phyloP scores from a whole-genome alignment of 805 yeast genomes.

The Cyberlindnera mississippiensis region DNA sequence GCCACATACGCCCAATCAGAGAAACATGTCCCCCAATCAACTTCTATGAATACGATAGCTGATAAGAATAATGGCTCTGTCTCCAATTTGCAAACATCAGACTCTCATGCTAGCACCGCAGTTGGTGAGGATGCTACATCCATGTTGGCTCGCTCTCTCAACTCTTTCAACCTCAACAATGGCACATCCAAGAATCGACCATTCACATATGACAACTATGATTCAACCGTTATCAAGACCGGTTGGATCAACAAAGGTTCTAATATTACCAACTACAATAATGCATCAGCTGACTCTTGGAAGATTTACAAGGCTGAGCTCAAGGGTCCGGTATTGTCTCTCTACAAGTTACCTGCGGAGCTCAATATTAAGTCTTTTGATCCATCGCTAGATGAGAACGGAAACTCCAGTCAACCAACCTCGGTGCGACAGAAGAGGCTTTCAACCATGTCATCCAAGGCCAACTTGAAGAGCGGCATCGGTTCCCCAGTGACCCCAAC shows the following conservation, averaged over 20 bases:
- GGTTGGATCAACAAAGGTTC: conserved; percentile 59
- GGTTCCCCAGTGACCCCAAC: conserved; percentile 15
- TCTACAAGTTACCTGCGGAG: conserved; percentile 56
- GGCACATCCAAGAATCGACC: conserved; percentile 16
- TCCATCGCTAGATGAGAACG: conserved; percentile 18
- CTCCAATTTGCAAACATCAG: not conserved
- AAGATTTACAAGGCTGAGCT: conserved; percentile 60
- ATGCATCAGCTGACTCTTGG: conserved; percentile 27
- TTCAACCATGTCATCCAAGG: conserved; percentile 23
- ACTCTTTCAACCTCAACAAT: conserved; percentile 12
- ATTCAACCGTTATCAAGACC: conserved; percentile 39
- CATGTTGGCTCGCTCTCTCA: conserved; percentile 11
- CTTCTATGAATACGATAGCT: conserved; percentile 8
- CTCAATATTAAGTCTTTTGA: conserved; percentile 42
- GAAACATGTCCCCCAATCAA: not conserved
- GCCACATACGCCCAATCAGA: conserved; percentile 6
- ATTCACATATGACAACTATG: conserved; percentile 33
- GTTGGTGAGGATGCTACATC: conserved; percentile 8
- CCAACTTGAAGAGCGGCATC: conserved; percentile 17
- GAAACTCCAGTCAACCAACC: conserved; percentile 2
- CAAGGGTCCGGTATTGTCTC: conserved; percentile 59
- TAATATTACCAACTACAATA: conserved; percentile 26
- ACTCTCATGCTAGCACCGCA: conserved; percentile 8
- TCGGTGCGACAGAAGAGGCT: conserved; percentile 27
- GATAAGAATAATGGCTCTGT: not conserved